Percentiles rank a stretch among this genome's conserved stretches.
phyloP scores from a whole-genome alignment of 768 basidiomycete species.

The Neoboletus brunneissimus region DNA sequence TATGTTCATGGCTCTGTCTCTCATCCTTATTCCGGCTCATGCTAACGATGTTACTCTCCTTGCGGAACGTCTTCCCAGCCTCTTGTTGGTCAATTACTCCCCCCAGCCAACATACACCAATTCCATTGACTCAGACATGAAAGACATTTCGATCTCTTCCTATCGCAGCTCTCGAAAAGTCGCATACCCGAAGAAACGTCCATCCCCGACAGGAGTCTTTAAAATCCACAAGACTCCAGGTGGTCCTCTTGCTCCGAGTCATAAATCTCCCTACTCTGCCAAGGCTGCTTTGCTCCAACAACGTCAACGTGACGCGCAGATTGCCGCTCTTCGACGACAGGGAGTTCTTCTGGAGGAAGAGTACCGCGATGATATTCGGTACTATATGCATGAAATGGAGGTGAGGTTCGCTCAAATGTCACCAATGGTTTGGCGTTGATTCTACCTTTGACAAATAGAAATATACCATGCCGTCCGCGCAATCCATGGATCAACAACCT shows the following conservation, averaged over 20 bases:
- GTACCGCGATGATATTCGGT: slow-evolving; percentile 88
- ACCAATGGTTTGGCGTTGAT: slow-evolving; percentile 6
- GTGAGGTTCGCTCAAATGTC: slow-evolving; percentile 46
- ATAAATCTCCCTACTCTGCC: slow-evolving; percentile 64
- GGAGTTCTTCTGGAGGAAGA: slow-evolving; percentile 89
- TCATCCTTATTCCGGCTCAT: slow-evolving; percentile 7
- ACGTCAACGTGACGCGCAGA: slow-evolving; percentile 67
- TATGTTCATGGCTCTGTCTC: slow-evolving; percentile 3
- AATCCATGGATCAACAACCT: slow-evolving; percentile 99
- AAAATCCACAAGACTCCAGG: slow-evolving; percentile 61
- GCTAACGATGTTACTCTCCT: slow-evolving; percentile 22
- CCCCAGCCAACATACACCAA: slow-evolving; percentile 39
- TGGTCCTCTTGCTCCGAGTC: slow-evolving; percentile 44
- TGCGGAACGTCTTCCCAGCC: slow-evolving; percentile 33
- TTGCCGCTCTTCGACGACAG: slow-evolving; percentile 65
- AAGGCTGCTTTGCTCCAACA: slow-evolving; percentile 60
- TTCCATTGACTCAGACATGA: slow-evolving; percentile 53
- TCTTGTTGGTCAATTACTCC: slow-evolving; percentile 43
- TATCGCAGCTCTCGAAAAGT: slow-evolving; percentile 60
- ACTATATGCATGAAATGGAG: slow-evolving; percentile 99
- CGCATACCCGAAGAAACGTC: slow-evolving; percentile 82
- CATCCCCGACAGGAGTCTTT: slow-evolving; percentile 74
- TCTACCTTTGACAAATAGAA: slow-evolving; percentile 44
- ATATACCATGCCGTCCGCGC: slow-evolving; percentile 84
- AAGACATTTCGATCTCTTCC: slow-evolving; percentile 63